Conservation (phyloP, 441 rosid species). For the Geranium incanum region DNA sequence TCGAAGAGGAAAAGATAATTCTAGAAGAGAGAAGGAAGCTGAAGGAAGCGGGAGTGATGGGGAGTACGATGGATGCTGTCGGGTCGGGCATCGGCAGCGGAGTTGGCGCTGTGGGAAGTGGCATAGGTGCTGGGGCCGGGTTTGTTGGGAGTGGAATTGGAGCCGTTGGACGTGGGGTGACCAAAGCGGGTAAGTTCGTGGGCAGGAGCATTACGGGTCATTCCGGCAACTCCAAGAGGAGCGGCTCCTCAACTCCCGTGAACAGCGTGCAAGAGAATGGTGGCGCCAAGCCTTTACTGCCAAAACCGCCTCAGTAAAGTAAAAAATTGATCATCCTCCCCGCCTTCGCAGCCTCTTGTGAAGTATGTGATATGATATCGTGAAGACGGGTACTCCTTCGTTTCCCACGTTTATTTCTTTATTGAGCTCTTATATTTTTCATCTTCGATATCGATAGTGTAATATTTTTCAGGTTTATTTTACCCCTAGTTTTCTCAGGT, state of each 20-base stretch:
- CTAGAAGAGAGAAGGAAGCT: constrained; percentile 77
- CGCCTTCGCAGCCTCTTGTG: neutral
- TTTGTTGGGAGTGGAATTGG: constrained; percentile 42
- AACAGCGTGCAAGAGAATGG: constrained; percentile 48
- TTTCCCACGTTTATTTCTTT: too few species aligned
- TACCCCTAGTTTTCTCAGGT: too few species aligned
- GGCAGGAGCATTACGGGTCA: constrained; percentile 87
- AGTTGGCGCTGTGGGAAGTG: constrained; percentile 26
- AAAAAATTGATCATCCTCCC: too few species aligned
- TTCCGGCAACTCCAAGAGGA: constrained; percentile 44
- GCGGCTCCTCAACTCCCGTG: constrained; percentile 58
- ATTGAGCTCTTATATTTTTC: too few species aligned
- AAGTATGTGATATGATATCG: neutral
- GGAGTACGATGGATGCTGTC: constrained; percentile 79
- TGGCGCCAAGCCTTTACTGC: constrained; percentile 38
- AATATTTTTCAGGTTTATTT: too few species aligned
- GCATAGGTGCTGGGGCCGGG: constrained; percentile 64
- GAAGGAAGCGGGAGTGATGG: constrained; percentile 86
- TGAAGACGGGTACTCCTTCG: too few species aligned
- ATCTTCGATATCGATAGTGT: too few species aligned
- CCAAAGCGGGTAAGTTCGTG: constrained; percentile 84
- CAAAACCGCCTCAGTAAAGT: too few species aligned
- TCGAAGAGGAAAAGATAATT: constrained; percentile 75
- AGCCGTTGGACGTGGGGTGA: constrained; percentile 26
- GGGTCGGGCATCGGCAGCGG: constrained; percentile 53